These are phyloP conservation scores for Mallotus japonicus DNA, from an alignment of 441 rosid genomes.

Conservation along the genomic window DNA sequence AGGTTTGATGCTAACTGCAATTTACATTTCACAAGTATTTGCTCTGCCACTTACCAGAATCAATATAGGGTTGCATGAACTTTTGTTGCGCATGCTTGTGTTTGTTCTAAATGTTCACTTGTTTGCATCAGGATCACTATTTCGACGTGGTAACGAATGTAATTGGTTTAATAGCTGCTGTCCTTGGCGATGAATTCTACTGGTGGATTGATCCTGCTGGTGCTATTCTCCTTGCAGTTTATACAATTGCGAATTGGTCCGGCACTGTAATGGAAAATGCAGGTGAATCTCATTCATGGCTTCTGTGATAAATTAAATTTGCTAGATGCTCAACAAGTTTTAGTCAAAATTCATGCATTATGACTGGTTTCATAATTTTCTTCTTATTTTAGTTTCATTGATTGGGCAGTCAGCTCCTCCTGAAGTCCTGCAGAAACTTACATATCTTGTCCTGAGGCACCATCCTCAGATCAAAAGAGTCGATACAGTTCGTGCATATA, in stretches of 20 bases:
- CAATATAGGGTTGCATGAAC: too few relatives aligned
- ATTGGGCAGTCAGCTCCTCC: conserved; percentile 80
- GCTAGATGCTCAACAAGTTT: not conserved
- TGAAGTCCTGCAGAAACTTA: conserved; percentile 66
- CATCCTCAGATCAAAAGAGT: conserved; percentile 51
- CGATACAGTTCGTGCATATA: conserved; percentile 78
- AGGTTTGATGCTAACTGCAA: conserved; percentile 39
- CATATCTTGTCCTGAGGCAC: conserved; percentile 61
- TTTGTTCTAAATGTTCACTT: not conserved
- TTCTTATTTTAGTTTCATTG: conserved; percentile 49
- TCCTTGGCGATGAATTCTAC: conserved; percentile 59
- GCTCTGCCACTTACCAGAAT: too few relatives aligned
- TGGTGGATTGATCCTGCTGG: conserved; percentile 93
- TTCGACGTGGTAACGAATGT: conserved; percentile 80
- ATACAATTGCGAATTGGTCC: conserved; percentile 80
- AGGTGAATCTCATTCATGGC: conserved; percentile 30
- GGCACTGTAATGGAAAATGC: conserved; percentile 84
- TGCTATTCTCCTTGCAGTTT: conserved; percentile 69
- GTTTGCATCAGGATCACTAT: conserved; percentile 61
- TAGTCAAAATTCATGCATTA: not conserved
- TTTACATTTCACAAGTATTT: not conserved
- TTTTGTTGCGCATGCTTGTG: too few relatives aligned
- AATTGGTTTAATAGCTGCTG: conserved; percentile 71
- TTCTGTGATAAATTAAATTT: not conserved
- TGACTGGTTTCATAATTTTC: not conserved